Evolutionary conservation across 208 protist species (phyloP), one percentile per base, ranked within the genome.

Genomic region (Tritrichomonas foetus): DNA sequence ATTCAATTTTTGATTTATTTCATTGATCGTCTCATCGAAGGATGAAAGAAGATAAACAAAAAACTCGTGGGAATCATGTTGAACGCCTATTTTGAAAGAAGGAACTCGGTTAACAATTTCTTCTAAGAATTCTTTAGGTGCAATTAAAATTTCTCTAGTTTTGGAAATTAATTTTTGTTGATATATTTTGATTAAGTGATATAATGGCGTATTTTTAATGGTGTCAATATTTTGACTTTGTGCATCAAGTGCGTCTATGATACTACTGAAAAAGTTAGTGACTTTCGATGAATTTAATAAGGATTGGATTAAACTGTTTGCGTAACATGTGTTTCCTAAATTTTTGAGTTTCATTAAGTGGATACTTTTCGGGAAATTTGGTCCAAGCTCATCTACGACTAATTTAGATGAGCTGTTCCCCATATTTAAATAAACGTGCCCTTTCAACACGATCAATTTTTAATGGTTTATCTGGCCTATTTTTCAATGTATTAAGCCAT

Each of bases 251-350:
- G 20, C 41, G 1, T 53, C 11, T 33, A 50, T 8, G 3, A 82
- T 8, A 2, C 27, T 33, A n/a, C 14, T 33, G 9, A 89, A 89
- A 89, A 39, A 89, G 9, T 57, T 33, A 0, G 44, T 50, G 41
- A 36, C 44, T 16, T 89, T 47, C 22, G 33, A 57, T 22, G 78
- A 89, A 49, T 53, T 57, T 39, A 89, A 39, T 22, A 89, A 33
- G 3, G 78, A 25, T 57, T 89, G 78, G 39, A 89, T 25, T 0
- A 89, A 8, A 9, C 47, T 57, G 39, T 89, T 89, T 27, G 27
- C 27, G n/a, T 89, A 89, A 49, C 78, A 89, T 14, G 41, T 89
- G n/a, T 57, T 89, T 47, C 78, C 78, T 20, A 89, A 14, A 36
- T 89, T 89, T 3, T 53, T 39, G 27, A 89, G 44, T 5, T 14